A percentile compares a stretch with the other conserved stretches of the same genome.
These are phyloP conservation scores for Ogataea trehaloabstinens DNA, from an alignment of 805 yeast species.

Conservation along the genomic window DNA sequence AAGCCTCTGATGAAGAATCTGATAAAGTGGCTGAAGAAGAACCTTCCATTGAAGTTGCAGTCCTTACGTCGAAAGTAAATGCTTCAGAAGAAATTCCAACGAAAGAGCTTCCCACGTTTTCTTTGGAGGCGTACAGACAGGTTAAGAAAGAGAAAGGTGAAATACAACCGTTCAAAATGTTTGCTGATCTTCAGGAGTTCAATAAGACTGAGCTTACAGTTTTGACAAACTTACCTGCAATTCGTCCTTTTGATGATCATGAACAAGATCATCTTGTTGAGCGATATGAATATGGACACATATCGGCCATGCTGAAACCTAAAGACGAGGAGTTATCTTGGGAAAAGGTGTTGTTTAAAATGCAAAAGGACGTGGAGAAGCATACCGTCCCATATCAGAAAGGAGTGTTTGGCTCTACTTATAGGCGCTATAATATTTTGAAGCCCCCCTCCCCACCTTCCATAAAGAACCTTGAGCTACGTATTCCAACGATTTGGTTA, in stretches of 20 bases:
- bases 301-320: slow-evolving; percentile 65
- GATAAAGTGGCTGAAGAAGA: slow-evolving; percentile 1
- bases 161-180: slow-evolving; percentile 44
- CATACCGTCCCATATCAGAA: slow-evolving; percentile 43
- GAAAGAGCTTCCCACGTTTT: slow-evolving; percentile 29
- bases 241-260: slow-evolving; percentile 44
- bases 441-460: slow-evolving; percentile 94
- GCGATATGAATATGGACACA: slow-evolving; percentile 42
- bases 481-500: slow-evolving; percentile 94
- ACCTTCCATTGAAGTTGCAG: slow-evolving; percentile 4
- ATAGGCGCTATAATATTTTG: slow-evolving; percentile 58
- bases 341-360: slow-evolving; percentile 56
- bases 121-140: slow-evolving; percentile 27
- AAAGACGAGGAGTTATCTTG: slow-evolving; percentile 59
- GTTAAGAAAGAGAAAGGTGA: slow-evolving; percentile 4
- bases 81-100: slow-evolving; percentile 2
- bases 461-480: slow-evolving; percentile 68
- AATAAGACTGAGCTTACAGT: slow-evolving; percentile 47
- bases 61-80: not conserved
- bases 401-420: slow-evolving; percentile 54
- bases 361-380: slow-evolving; percentile 39
- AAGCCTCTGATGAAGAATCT: slow-evolving; percentile 8
- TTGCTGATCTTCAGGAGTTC: slow-evolving; percentile 40
- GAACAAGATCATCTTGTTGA: slow-evolving; percentile 31
- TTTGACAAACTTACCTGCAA: slow-evolving; percentile 45